Conservation (phyloP, 2,329 filamentous ascomycete genomes). For the Elsinoe australis region DNA sequence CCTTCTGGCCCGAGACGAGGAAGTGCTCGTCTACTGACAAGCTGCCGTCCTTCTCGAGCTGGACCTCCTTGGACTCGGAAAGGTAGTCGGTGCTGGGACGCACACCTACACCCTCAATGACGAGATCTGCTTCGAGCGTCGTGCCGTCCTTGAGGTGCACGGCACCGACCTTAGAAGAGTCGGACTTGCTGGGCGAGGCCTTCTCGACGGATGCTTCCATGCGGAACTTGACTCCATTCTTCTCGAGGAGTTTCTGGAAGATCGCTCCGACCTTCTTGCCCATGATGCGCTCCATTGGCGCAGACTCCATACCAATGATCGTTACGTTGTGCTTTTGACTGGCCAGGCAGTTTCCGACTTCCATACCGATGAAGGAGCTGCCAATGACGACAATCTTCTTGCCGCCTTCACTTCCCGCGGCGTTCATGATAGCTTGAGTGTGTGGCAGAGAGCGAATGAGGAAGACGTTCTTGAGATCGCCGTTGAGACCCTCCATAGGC, state of each 20-base stretch:
- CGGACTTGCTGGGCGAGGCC: slow-evolving; percentile 61
- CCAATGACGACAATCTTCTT: slow-evolving; percentile 93
- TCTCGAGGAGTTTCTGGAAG: slow-evolving; percentile 71
- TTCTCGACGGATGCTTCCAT: slow-evolving; percentile 75
- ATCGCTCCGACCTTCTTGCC: slow-evolving; percentile 73
- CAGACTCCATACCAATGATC: slow-evolving; percentile 79
- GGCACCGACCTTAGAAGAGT: slow-evolving; percentile 66
- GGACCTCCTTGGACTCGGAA: slow-evolving; percentile 59
- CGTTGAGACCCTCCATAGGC: slow-evolving; percentile 75
- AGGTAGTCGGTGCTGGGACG: slow-evolving; percentile 78
- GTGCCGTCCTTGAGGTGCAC: slow-evolving; percentile 83
- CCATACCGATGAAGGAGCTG: slow-evolving; percentile 96
- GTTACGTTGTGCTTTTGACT: slow-evolving; percentile 73
- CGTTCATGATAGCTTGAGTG: slow-evolving; percentile 65
- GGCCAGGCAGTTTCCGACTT: slow-evolving; percentile 75
- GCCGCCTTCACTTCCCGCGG: slow-evolving; percentile 67
- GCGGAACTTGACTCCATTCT: slow-evolving; percentile 81
- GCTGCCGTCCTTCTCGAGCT: slow-evolving; percentile 80
- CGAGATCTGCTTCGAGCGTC: slow-evolving; percentile 73
- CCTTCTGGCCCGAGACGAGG: slow-evolving; percentile 63
- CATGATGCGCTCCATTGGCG: slow-evolving; percentile 78
- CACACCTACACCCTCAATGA: slow-evolving; percentile 87
- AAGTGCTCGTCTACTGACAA: slow-evolving; percentile 74
- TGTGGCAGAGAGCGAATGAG: slow-evolving; percentile 71
- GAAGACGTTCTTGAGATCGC: slow-evolving; percentile 77